Evolutionary conservation across 805 yeast species (phyloP).

Genomic region (Yamadazyma endophytica): DNA sequence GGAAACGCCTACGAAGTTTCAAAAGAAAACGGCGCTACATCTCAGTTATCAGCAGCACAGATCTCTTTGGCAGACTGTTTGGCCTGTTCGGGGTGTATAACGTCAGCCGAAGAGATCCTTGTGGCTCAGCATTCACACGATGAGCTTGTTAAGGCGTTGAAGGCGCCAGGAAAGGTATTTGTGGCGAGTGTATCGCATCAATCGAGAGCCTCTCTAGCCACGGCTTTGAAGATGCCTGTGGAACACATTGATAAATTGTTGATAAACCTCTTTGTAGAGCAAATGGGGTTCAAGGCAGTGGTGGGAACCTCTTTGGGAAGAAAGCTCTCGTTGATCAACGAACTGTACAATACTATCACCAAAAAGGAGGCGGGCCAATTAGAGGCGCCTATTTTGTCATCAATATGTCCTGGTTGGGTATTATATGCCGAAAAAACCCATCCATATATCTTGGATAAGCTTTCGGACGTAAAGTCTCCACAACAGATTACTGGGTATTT

Average conservation of each 20-base stretch:
- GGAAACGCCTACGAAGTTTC: conserved; percentile 70
- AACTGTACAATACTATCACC: conserved; percentile 39
- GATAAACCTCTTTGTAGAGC: conserved; percentile 51
- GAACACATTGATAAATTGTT: conserved; percentile 59
- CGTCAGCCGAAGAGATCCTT: conserved; percentile 93
- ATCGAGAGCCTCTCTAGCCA: conserved; percentile 75
- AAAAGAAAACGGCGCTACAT: conserved; percentile 49
- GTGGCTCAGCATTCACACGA: conserved; percentile 87
- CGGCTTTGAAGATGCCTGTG: conserved; percentile 53
- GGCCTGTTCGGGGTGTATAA: conserved; percentile 96
- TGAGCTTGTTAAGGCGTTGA: conserved; percentile 62
- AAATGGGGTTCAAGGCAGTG: conserved; percentile 65
- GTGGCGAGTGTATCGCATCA: conserved; percentile 85
- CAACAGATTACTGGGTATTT: conserved; percentile 89
- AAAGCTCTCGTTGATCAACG: conserved; percentile 51
- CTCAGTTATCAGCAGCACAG: conserved; percentile 69
- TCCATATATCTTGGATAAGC: conserved; percentile 67
- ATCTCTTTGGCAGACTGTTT: conserved; percentile 89
- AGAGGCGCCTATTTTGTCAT: conserved; percentile 54
- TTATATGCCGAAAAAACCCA: conserved; percentile 94
- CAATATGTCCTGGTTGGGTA: conserved; percentile 95
- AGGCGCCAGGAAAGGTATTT: conserved; percentile 37
- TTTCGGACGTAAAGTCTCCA: conserved; percentile 79
- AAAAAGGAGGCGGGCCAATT: conserved; percentile 28
- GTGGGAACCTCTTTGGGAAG: conserved; percentile 87